Conservation (phyloP, 2,329 filamentous ascomycete genomes). For the Colletotrichum karsti region DNA sequence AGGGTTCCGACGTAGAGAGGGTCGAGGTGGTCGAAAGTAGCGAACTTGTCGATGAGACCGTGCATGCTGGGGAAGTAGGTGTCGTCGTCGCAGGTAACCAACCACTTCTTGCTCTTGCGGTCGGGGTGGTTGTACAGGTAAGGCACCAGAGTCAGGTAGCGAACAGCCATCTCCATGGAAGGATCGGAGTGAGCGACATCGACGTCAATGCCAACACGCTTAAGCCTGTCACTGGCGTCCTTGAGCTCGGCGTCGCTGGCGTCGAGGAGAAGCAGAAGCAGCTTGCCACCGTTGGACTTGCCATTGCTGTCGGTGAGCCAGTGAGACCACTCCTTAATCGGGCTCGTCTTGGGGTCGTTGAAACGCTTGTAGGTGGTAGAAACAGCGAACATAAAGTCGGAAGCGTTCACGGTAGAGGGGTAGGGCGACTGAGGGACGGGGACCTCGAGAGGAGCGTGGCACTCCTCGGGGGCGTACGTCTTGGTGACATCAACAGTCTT, state of each 20-base stretch:
- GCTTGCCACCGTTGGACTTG: constrained; percentile 64
- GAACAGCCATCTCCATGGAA: constrained; percentile 64
- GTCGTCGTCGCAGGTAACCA: constrained; percentile 71
- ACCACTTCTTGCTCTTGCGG: constrained; percentile 62
- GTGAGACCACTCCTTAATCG: constrained; percentile 67
- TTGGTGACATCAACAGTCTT: constrained; percentile 57
- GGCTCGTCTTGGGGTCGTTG: constrained; percentile 58
- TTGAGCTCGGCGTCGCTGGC: constrained; percentile 60
- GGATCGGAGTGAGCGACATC: constrained; percentile 65
- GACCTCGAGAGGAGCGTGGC: constrained; percentile 58
- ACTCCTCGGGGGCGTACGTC: constrained; percentile 50
- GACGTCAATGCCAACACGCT: constrained; percentile 61
- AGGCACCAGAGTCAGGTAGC: constrained; percentile 64
- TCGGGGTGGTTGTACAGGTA: constrained; percentile 62
- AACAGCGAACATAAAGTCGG: constrained; percentile 67
- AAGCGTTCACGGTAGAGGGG: constrained; percentile 60
- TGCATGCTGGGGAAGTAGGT: constrained; percentile 71
- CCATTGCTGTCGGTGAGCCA: constrained; percentile 67
- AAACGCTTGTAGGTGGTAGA: constrained; percentile 66
- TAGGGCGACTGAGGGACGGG: constrained; percentile 59
- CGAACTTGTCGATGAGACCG: constrained; percentile 58
- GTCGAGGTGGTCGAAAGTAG: constrained; percentile 58
- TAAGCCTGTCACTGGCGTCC: constrained; percentile 55
- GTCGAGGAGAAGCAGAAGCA: constrained; percentile 62
- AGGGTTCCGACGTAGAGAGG: constrained; percentile 69